Evolutionary conservation across 2,329 filamentous ascomycete species (phyloP).

Genomic region (Pseudogymnoascus sp.): DNA sequence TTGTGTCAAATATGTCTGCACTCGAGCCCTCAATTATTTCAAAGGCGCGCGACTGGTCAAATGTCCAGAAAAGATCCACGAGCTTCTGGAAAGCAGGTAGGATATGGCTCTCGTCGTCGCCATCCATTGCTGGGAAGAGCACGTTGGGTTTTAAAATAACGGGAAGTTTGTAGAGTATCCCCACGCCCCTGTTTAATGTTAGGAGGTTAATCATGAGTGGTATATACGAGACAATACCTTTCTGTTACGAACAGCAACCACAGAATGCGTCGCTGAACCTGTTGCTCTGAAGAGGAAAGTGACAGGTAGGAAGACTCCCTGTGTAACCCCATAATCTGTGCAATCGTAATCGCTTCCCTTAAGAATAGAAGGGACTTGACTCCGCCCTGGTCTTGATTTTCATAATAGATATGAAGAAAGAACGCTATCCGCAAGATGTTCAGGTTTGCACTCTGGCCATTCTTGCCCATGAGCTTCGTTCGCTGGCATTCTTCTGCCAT

Average conservation of each 20-base stretch:
- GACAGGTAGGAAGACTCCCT: slow-evolving; percentile 33
- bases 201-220: not conserved
- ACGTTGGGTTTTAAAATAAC: slow-evolving; percentile 35
- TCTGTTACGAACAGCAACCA: slow-evolving; percentile 43
- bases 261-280: slow-evolving; percentile 37
- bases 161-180: slow-evolving; percentile 41
- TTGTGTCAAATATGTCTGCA: not conserved
- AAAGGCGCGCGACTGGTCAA: slow-evolving; percentile 41
- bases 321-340: slow-evolving; percentile 41
- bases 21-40: slow-evolving; percentile 30
- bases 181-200: slow-evolving; percentile 35
- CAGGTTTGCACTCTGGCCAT: slow-evolving; percentile 28
- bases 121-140: slow-evolving; percentile 29
- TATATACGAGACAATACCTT: slow-evolving; percentile 15
- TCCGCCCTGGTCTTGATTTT: slow-evolving; percentile 39
- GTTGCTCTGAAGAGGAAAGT: slow-evolving; percentile 32
- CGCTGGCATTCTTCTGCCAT: slow-evolving; percentile 32
- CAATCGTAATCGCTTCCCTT: slow-evolving; percentile 42
- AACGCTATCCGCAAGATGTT: slow-evolving; percentile 39
- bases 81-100: slow-evolving; percentile 41
- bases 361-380: slow-evolving; percentile 39
- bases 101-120: slow-evolving; percentile 35
- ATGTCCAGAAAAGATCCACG: slow-evolving; percentile 40
- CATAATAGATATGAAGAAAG: slow-evolving; percentile 44
- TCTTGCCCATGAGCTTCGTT: slow-evolving; percentile 24